phyloP scores from a whole-genome alignment of 2,329 filamentous ascomycete genomes.

The Pseudohalonectria lignicola region DNA sequence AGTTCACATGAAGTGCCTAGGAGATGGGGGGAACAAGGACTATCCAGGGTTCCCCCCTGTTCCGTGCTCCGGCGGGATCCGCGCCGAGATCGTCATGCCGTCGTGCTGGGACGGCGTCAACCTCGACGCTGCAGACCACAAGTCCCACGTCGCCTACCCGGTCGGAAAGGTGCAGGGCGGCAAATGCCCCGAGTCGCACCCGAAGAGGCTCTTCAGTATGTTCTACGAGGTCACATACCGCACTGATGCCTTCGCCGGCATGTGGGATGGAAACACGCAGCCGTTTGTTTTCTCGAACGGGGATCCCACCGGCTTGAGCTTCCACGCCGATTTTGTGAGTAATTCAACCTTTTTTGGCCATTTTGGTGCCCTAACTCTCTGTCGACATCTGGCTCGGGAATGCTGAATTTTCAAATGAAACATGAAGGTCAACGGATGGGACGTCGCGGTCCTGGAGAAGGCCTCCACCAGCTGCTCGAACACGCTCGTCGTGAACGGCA shows the following conservation, averaged over 20 bases:
- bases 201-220: slow-evolving; percentile 43
- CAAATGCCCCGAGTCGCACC: slow-evolving; percentile 35
- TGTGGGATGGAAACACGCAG: slow-evolving; percentile 26
- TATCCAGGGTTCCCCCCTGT: slow-evolving; percentile 22
- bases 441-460: too few relatives aligned
- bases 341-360: too few relatives aligned
- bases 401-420: too few relatives aligned
- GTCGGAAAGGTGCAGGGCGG: slow-evolving; percentile 31
- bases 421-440: too few relatives aligned
- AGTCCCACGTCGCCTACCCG: slow-evolving; percentile 33
- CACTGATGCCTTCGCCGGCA: slow-evolving; percentile 34
- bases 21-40: slow-evolving; percentile 29
- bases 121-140: slow-evolving; percentile 8
- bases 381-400: too few relatives aligned
- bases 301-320: not conserved
- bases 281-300: slow-evolving; percentile 38
- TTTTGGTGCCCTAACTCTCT: too few relatives aligned
- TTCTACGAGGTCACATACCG: slow-evolving; percentile 50
- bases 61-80: slow-evolving; percentile 19
- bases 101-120: slow-evolving; percentile 9
- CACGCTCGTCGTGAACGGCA: too few relatives aligned
- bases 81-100: slow-evolving; percentile 26
- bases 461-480: too few relatives aligned
- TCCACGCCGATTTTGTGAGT: not conserved
- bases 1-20: slow-evolving; percentile 20